Percentiles rank a stretch among this genome's conserved stretches.
These are phyloP conservation scores for Stentor coeruleus DNA, from an alignment of 73 alveolate species.

Conservation along the genomic window DNA sequence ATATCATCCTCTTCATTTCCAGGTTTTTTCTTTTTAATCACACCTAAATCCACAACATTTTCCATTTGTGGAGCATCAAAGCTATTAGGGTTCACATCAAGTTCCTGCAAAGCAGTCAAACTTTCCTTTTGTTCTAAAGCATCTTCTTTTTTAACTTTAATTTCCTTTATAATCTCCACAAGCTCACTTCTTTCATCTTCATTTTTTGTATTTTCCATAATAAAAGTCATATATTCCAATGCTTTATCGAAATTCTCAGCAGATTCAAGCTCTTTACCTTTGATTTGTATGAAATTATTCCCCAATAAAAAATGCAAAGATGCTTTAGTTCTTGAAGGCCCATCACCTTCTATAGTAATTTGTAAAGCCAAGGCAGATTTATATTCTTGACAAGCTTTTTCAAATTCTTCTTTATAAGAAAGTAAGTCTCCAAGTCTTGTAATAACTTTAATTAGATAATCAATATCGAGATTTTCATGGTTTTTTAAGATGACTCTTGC, in stretches of 20 bases:
- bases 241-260: neutral
- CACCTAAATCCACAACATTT: neutral
- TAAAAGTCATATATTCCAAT: too few species aligned
- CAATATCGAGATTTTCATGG: neutral
- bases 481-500: neutral
- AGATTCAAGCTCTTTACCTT: neutral
- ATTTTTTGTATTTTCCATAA: neutral
- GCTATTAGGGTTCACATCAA: neutral
- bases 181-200: neutral
- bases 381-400: conserved; percentile 22
- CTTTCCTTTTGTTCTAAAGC: conserved; percentile 19
- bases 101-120: neutral
- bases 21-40: neutral
- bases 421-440: neutral
- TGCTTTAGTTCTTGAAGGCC: conserved; percentile 17
- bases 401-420: conserved; percentile 1
- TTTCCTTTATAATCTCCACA: neutral
- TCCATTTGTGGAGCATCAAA: neutral
- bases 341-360: neutral
- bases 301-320: neutral
- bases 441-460: neutral
- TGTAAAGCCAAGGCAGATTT: neutral
- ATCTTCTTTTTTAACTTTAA: neutral
- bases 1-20: too few species aligned
- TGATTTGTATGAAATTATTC: neutral